phyloP scores from a whole-genome alignment of 805 yeast species.

The Kluyveromyces lactis region DNA sequence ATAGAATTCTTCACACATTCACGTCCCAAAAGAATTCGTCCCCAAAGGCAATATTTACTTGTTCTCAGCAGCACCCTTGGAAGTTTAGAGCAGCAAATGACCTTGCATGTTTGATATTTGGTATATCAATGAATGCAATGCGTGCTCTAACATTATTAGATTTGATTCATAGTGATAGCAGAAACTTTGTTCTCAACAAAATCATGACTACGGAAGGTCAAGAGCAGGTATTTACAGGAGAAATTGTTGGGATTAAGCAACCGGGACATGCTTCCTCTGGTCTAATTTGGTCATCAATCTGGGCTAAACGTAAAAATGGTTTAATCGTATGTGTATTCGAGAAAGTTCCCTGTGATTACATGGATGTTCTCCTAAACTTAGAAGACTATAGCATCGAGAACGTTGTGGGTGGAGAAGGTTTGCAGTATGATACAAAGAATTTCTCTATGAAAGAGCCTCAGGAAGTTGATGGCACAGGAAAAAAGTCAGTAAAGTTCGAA shows the following conservation, averaged over 20 bases:
- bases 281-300: slow-evolving; percentile 76
- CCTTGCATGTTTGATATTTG: slow-evolving; percentile 80
- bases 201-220: slow-evolving; percentile 32
- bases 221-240: slow-evolving; percentile 69
- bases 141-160: slow-evolving; percentile 61
- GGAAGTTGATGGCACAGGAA: slow-evolving; percentile 6
- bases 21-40: slow-evolving; percentile 62
- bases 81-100: slow-evolving; percentile 77
- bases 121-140: slow-evolving; percentile 59
- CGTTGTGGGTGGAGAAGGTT: slow-evolving; percentile 19
- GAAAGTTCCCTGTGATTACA: slow-evolving; percentile 68
- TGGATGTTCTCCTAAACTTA: slow-evolving; percentile 42
- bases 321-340: slow-evolving; percentile 78
- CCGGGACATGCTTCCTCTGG: slow-evolving; percentile 41
- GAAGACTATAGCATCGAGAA: slow-evolving; percentile 22
- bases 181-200: slow-evolving; percentile 58
- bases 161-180: slow-evolving; percentile 67
- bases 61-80: slow-evolving; percentile 71
- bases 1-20: slow-evolving; percentile 50
- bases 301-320: slow-evolving; percentile 75
- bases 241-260: slow-evolving; percentile 69
- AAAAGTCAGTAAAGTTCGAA: slow-evolving; percentile 24
- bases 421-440: slow-evolving; percentile 5
- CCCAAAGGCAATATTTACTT: slow-evolving; percentile 83
- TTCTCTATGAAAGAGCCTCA: neutral